Base-by-base conservation (phyloP, 23 red algal species). In the Agarophyton chilense region DNA sequence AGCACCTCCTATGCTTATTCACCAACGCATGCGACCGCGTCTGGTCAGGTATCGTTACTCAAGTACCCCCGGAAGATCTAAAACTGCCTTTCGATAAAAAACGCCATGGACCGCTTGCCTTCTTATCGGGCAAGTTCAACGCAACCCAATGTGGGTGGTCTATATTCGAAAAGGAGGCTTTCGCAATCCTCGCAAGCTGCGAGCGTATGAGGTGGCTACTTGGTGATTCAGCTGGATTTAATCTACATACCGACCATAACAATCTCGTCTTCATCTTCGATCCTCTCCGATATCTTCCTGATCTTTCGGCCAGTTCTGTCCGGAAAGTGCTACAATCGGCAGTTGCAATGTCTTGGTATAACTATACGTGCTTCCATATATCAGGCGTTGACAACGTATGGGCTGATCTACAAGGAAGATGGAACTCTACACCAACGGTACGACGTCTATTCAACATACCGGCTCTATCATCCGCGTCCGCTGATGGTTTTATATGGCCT, bases 161-260 rank as follows among this genome's bases (percentile, higher is more conserved):
- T 45, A 26, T 49, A 10, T 11, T 74, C 12, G 72, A 50, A 49
- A 49, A 50, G 14, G 72, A 78, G 18, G 35, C 72, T 1, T 78
- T 2, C 29, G 42, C 33, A 5, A 26, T 78, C 1, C 6, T 50
- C 24, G 72, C 72, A 39, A 32, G 16, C 2, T 12, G n/a, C 9
- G 72, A 50, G 1, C 10, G 18, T 12, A 49, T 46, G 44, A 14
- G 49, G 3, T 78, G 72, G 72, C 72, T 78, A 1, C 10, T 26
- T n/a, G 7, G 35, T 49, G 1, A 5, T 14, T 6, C 35, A 7
- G 2, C 2, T 6, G 38, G 72, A 26, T 51, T 78, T 50, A 39
- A 78, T 6, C 18, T 78, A n/a, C 24, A 78, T 31, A 78, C 72
- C 42, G 72, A 78, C 24, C 72, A 78, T 16, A 78, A 78, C 42